Evolutionary conservation across 2,329 filamentous ascomycete species (phyloP).

Genomic region (Geoglossum cookeanum): DNA sequence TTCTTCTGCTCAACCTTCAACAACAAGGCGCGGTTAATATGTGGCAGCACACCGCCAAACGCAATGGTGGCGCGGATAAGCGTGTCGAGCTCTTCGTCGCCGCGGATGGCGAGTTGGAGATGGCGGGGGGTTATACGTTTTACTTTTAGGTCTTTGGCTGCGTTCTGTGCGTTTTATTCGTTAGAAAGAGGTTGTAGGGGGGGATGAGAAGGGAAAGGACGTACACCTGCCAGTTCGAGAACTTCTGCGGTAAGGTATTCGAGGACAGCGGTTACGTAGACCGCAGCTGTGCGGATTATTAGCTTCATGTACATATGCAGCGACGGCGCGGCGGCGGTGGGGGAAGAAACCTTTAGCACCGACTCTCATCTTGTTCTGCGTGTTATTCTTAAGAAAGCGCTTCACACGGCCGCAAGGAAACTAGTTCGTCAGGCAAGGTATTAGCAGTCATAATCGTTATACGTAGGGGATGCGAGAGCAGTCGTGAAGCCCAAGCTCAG

Average conservation of each 20-base stretch:
- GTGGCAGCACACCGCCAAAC: slow-evolving; percentile 91
- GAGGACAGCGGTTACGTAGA: slow-evolving; percentile 94
- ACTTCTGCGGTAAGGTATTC: slow-evolving; percentile 98
- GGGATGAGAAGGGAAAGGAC: slow-evolving; percentile 18
- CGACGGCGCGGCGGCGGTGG: neutral
- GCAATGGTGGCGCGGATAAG: slow-evolving; percentile 95
- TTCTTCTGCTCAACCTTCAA: slow-evolving; percentile 97
- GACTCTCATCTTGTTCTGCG: slow-evolving; percentile 98
- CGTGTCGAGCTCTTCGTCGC: slow-evolving; percentile 95
- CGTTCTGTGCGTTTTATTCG: slow-evolving; percentile 39
- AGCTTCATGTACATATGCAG: no score
- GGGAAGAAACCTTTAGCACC: slow-evolving; percentile 58
- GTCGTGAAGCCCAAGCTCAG: no score
- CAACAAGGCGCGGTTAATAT: slow-evolving; percentile 93
- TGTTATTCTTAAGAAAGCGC: slow-evolving; percentile 98
- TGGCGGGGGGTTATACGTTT: slow-evolving; percentile 99
- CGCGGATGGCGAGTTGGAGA: slow-evolving; percentile 91
- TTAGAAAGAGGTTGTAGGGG: neutral
- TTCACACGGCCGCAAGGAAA: slow-evolving; percentile 99
- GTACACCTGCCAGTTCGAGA: slow-evolving; percentile 79
- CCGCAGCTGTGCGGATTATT: slow-evolving; percentile 41
- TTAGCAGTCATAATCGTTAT: neutral
- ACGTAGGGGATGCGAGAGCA: no score
- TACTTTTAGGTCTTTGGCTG: slow-evolving; percentile 97
- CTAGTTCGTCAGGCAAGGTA: slow-evolving; percentile 28